Conservation (phyloP, 129 eudicot species). For the Logfia minima region DNA sequence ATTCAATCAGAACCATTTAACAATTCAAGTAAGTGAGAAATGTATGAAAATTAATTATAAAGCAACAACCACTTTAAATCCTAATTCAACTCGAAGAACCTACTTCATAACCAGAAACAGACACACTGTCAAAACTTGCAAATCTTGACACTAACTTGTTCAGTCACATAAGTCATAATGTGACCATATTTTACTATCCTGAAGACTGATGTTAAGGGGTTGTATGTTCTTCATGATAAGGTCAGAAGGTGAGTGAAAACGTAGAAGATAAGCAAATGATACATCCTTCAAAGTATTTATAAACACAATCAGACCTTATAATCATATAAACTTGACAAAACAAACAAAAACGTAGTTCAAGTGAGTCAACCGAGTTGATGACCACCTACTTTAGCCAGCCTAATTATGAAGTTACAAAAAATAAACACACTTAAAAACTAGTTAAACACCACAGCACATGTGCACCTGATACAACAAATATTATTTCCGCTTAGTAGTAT, state of each 20-base stretch:
- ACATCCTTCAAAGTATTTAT: background rate
- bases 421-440: background rate
- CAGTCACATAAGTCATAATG: background rate
- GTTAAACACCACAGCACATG: no score
- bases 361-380: background rate
- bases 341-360: background rate
- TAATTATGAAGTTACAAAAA: background rate
- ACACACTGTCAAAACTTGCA: background rate
- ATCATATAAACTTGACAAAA: background rate
- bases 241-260: background rate
- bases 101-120: background rate
- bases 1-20: constrained; percentile 6
- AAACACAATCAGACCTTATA: background rate
- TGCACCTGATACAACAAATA: background rate
- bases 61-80: background rate
- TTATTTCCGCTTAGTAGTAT: background rate
- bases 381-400: background rate
- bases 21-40: background rate
- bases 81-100: background rate
- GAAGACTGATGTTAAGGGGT: background rate
- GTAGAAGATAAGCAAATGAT: no score
- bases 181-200: background rate
- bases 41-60: background rate
- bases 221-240: background rate
- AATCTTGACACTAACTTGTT: background rate